Evolutionary conservation across 1,139 yeast species (phyloP).

Genomic region (Debaryomyces coudertii): DNA sequence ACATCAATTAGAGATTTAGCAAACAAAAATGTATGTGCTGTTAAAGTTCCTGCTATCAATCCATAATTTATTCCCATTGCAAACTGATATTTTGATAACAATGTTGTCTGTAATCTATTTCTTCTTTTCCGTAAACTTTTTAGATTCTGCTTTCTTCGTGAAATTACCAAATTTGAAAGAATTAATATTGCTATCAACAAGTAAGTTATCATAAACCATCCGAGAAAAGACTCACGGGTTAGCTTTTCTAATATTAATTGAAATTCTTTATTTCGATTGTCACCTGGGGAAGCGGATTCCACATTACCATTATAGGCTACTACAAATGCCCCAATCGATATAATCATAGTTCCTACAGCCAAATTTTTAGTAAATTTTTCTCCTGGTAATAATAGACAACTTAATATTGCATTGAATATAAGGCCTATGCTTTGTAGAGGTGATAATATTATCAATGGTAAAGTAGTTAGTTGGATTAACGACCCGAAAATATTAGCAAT

Average conservation of each 20-base stretch:
- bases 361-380: conserved; percentile 68
- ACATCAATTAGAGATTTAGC: conserved; percentile 85
- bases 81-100: conserved; percentile 28
- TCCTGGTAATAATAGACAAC: conserved; percentile 67
- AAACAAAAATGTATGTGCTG: conserved; percentile 83
- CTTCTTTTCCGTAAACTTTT: conserved; percentile 12
- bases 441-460: conserved; percentile 77
- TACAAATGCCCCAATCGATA: conserved; percentile 75
- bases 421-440: conserved; percentile 88
- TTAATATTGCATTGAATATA: conserved; percentile 74
- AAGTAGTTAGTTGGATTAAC: conserved; percentile 77
- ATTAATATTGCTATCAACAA: conserved; percentile 30
- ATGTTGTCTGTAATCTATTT: conserved; percentile 16
- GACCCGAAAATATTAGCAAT: conserved; percentile 80
- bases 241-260: conserved; percentile 30
- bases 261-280: conserved; percentile 29
- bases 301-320: conserved; percentile 72
- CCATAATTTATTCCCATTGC: conserved; percentile 66
- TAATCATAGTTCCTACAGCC: conserved; percentile 65
- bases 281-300: conserved; percentile 28
- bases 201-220: conserved; percentile 45
- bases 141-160: conserved; percentile 15
- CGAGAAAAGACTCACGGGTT: conserved; percentile 30
- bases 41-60: conserved; percentile 71
- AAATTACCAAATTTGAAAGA: conserved; percentile 24